Base-by-base conservation (phyloP, 768 basidiomycete genomes). In the Clathrus columnatus region DNA sequence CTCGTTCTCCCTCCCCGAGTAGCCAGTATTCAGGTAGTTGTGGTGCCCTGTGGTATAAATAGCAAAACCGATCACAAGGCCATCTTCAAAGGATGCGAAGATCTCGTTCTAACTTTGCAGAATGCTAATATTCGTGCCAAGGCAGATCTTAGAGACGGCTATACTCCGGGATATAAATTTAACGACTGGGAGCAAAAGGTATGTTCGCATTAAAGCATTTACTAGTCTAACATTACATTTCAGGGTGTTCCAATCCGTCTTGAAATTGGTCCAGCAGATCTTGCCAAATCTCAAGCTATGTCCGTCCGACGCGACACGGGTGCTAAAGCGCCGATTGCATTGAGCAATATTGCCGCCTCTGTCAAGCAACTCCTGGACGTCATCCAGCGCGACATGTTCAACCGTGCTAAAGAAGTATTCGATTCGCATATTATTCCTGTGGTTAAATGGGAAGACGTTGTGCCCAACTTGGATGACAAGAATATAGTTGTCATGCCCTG, bases 171-270 rank as follows among this genome's bases (percentile, higher is more conserved):
- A 27, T 98, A 87, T 75, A 99, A 99, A 73, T 99, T 96, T 76
- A 96, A 97, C 67, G 91, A 98, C 64, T 97, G 95, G 93, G 96
- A 99, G 74, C 87, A 97, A 72, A 91, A 95, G 82, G 91, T 88
- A 58, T 47, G n/a, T n/a, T n/a, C n/a, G 0, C 7, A 51, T 51
- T 62, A 56, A 42, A 48, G n/a, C 30, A n/a, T 57, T 57, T 42
- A n/a, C 20, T n/a, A n/a, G n/a, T n/a, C n/a, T n/a, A n/a, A n/a
- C n/a, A n/a, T 29, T 50, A 23, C 28, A 7, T 42, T 21, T 4
- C 61, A 93, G 88, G 96, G 96, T 67, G 93, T 98, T 43, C 96
- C 96, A 11, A 77, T 99, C 60, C 92, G 96, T 61, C 86, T 99
- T 60, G 96, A 99, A 73, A 84, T 98, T 62, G 96, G 96, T 5